Conservation (phyloP, 2,329 filamentous ascomycete genomes). For the Fusarium solani-melongenae region DNA sequence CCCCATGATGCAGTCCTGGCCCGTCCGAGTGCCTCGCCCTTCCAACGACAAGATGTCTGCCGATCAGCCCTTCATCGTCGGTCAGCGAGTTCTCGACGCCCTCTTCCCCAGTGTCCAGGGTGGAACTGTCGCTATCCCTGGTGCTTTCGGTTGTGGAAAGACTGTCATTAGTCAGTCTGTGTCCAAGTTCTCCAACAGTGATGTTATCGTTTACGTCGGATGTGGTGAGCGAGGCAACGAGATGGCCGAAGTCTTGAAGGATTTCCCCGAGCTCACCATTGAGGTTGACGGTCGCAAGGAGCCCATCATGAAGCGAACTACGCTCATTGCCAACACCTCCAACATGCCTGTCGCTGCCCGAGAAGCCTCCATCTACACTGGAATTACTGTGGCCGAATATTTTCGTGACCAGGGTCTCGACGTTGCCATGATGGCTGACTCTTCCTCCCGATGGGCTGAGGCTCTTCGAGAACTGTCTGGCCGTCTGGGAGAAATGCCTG, state of each 20-base stretch:
- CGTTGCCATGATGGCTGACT: conserved; percentile 99
- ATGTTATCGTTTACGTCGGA: conserved; percentile 98
- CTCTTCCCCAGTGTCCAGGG: conserved; percentile 97
- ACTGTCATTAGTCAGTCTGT: conserved; percentile 98
- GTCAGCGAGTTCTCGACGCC: conserved; percentile 94
- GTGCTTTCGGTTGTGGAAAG: conserved; percentile 98
- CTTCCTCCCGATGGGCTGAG: conserved; percentile 97
- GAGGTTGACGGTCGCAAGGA: conserved; percentile 94
- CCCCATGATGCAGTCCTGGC: conserved; percentile 99
- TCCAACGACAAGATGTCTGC: conserved; percentile 92
- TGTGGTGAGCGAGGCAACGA: conserved; percentile 94
- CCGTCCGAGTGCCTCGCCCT: conserved; percentile 93
- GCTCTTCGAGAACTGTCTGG: conserved; percentile 98
- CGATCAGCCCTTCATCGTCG: conserved; percentile 92
- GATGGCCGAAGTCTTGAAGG: conserved; percentile 99
- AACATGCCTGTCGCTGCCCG: conserved; percentile 99
- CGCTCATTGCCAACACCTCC: conserved; percentile 97
- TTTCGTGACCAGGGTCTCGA: conserved; percentile 97
- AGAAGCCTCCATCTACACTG: conserved; percentile 99
- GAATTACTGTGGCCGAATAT: conserved; percentile 93
- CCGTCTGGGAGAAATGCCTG: conserved; percentile 99
- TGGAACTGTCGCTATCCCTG: conserved; percentile 97
- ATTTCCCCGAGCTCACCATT: conserved; percentile 98
- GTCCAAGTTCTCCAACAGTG: conserved; percentile 99
- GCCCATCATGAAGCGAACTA: conserved; percentile 99